Evolutionary conservation across 2,329 filamentous ascomycete species (phyloP).

Genomic region (Sclerotinia glacialis): DNA sequence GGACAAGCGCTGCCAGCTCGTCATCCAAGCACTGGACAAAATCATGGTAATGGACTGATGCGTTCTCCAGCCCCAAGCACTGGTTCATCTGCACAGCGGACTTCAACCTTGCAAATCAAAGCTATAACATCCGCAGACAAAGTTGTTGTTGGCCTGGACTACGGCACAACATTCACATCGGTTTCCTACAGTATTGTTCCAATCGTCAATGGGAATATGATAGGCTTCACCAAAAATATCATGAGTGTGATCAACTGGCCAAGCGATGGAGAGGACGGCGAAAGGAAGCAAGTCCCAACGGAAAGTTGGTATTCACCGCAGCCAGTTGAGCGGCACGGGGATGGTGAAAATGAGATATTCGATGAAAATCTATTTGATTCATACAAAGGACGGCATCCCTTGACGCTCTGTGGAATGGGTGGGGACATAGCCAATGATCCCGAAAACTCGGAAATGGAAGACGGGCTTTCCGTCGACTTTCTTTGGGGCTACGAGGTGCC

Average conservation of each 20-base stretch:
- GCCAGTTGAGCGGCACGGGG: neutral
- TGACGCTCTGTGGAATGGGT: neutral
- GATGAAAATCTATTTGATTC: conserved; percentile 19
- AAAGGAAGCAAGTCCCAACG: conserved; percentile 28
- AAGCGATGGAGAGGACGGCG: conserved; percentile 15
- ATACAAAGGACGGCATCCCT: conserved; percentile 11
- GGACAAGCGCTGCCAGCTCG: neutral
- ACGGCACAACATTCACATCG: conserved; percentile 27
- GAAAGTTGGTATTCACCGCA: conserved; percentile 30
- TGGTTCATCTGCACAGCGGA: neutral
- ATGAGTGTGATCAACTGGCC: conserved; percentile 29
- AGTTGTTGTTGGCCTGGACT: conserved; percentile 27
- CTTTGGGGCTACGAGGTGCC: conserved; percentile 27
- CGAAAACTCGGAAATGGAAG: conserved; percentile 10
- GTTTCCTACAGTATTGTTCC: conserved; percentile 25
- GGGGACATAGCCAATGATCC: neutral
- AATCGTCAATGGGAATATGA: conserved; percentile 7
- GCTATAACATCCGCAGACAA: neutral
- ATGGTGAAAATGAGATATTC: neutral
- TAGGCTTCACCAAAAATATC: conserved; percentile 22
- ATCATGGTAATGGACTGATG: neutral
- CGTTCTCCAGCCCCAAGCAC: neutral
- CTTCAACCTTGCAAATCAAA: neutral
- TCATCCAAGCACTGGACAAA: neutral
- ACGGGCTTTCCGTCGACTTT: conserved; percentile 13